These are phyloP conservation scores for Populus hybrid DNA, from an alignment of 441 rosid species.

Conservation along the genomic window DNA sequence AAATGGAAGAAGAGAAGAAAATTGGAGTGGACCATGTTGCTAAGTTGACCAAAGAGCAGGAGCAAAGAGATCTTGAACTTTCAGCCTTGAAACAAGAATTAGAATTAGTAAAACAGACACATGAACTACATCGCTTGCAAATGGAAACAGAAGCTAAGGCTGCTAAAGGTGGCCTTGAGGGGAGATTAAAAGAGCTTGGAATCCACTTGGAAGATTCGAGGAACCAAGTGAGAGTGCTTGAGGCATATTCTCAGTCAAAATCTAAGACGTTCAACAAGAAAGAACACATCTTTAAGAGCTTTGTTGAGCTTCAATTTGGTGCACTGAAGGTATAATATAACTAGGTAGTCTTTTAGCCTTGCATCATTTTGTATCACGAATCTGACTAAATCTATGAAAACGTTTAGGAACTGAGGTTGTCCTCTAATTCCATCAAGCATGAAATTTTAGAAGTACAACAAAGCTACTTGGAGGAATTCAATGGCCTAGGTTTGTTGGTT, in stretches of 20 bases:
- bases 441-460: constrained; percentile 58
- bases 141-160: constrained; percentile 54
- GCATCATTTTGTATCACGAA: constrained; percentile 4
- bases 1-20: constrained; percentile 51
- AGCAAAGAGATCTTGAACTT: constrained; percentile 33
- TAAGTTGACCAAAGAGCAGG: constrained; percentile 43
- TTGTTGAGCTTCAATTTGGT: constrained; percentile 47
- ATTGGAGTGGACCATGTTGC: constrained; percentile 38
- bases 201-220: constrained; percentile 45
- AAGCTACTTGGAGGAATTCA: constrained; percentile 54
- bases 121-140: constrained; percentile 52
- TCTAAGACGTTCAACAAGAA: constrained; percentile 63
- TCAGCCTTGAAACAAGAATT: constrained; percentile 51
- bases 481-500: constrained; percentile 47
- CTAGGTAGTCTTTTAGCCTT: constrained; percentile 11
- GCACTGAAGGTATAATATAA: constrained; percentile 59
- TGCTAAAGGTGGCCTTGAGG: constrained; percentile 48
- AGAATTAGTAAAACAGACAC: constrained; percentile 41
- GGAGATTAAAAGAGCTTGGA: constrained; percentile 64
- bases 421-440: constrained; percentile 55
- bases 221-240: constrained; percentile 64
- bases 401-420: constrained; percentile 62
- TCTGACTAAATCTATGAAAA: constrained; percentile 14
- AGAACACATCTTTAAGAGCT: constrained; percentile 46
- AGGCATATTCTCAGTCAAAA: constrained; percentile 58